phyloP scores from a whole-genome alignment of 257 asterid genomes.

The Solanum infundibuliforme region DNA sequence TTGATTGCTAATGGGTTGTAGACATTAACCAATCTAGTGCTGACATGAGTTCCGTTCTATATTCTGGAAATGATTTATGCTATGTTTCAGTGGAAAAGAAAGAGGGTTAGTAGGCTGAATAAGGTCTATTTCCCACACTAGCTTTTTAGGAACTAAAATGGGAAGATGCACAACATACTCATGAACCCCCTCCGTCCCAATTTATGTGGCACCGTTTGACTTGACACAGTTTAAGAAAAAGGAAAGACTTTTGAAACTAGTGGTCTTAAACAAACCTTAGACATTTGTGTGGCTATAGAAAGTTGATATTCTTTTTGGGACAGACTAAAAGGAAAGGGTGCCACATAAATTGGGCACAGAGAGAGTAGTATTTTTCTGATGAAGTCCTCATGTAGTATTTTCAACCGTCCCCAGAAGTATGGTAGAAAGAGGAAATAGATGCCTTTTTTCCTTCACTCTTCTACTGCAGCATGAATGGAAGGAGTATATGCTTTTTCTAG shows the following conservation, averaged over 20 bases:
- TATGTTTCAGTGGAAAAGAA: background rate
- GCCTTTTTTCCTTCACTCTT: background rate
- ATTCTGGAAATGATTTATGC: background rate
- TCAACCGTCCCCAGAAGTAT: background rate
- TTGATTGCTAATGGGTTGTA: background rate
- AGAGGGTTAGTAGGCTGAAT: background rate
- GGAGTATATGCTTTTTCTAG: background rate
- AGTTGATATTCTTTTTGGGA: background rate
- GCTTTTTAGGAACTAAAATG: background rate
- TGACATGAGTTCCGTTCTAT: background rate
- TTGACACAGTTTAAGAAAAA: background rate
- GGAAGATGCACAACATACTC: background rate
- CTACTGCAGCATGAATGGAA: background rate
- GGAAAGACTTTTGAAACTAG: background rate
- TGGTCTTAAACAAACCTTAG: background rate
- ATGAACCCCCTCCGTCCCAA: background rate
- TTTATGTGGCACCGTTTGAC: background rate
- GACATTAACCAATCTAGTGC: background rate
- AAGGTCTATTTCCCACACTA: background rate
- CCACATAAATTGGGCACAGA: background rate
- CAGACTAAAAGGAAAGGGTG: background rate
- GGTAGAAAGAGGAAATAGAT: background rate
- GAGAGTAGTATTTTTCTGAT: background rate
- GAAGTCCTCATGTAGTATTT: background rate
- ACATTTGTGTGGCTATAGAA: background rate